Evolutionary conservation across 2,329 filamentous ascomycete species (phyloP).

Genomic region (Dendrostoma leiphaemia): DNA sequence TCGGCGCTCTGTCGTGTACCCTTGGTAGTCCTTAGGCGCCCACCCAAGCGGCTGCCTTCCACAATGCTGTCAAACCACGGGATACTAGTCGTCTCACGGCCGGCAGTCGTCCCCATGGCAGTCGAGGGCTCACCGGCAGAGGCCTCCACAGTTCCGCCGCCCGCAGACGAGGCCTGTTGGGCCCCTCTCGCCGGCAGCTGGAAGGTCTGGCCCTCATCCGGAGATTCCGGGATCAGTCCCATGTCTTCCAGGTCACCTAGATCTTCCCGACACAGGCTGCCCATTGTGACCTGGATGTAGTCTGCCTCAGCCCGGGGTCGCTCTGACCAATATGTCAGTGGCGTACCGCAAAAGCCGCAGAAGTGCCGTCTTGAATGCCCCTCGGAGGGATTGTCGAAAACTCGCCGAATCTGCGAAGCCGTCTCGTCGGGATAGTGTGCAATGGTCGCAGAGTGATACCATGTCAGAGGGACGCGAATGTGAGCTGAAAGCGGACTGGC

Average conservation of each 20-base stretch:
- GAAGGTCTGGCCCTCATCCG: conserved; percentile 26
- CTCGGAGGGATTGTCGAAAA: conserved; percentile 60
- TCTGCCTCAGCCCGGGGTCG: conserved; percentile 67
- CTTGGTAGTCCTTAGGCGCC: conserved; percentile 57
- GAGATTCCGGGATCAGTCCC: conserved; percentile 60
- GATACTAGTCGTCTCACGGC: conserved; percentile 66
- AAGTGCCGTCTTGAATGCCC: conserved; percentile 70
- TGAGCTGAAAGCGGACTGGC: conserved; percentile 75
- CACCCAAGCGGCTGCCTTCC: conserved; percentile 70
- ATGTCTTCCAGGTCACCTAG: conserved; percentile 71
- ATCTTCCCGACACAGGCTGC: conserved; percentile 70
- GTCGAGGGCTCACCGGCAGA: background rate
- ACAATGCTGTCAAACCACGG: conserved; percentile 87
- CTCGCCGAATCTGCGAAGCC: conserved; percentile 61
- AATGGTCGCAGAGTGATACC: conserved; percentile 75
- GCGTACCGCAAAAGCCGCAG: conserved; percentile 89
- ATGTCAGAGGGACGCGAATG: conserved; percentile 76
- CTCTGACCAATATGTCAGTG: conserved; percentile 81
- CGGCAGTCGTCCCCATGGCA: conserved; percentile 20
- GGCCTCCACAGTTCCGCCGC: conserved; percentile 30
- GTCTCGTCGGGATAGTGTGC: conserved; percentile 79
- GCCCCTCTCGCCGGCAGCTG: conserved; percentile 26
- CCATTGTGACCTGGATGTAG: conserved; percentile 79
- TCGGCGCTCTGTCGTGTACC: conserved; percentile 60
- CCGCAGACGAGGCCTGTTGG: conserved; percentile 23